phyloP scores from a whole-genome alignment of 345 rosid genomes.

The Geranium brycei region DNA sequence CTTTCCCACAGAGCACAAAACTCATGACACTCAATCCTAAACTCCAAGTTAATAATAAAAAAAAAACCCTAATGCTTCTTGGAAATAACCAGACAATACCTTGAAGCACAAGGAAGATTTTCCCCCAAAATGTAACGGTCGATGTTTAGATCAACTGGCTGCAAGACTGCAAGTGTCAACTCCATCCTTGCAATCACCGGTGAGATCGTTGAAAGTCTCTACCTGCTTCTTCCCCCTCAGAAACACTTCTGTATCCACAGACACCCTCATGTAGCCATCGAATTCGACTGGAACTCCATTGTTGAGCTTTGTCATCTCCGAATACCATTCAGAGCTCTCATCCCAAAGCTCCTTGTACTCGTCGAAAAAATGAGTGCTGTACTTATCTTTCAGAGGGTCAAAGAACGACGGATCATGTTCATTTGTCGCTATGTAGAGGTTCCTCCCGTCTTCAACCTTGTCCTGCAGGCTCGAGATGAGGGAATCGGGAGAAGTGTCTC shows the following conservation, averaged over 20 bases:
- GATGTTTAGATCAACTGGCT: conserved; percentile 25
- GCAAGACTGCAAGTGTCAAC: conserved; percentile 64
- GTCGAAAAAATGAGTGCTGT: conserved; percentile 67
- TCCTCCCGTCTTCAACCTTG: conserved; percentile 73
- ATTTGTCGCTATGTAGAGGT: conserved; percentile 67
- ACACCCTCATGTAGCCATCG: conserved; percentile 85
- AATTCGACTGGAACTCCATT: conserved; percentile 72
- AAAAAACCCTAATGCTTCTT: too few species aligned
- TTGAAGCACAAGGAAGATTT: too few species aligned
- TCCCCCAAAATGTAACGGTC: too few species aligned
- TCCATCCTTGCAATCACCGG: conserved; percentile 84
- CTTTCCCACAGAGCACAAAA: too few species aligned
- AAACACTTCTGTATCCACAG: conserved; percentile 84
- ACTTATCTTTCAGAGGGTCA: conserved; percentile 68
- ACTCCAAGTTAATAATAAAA: too few species aligned
- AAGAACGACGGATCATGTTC: conserved; percentile 59
- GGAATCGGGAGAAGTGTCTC: conserved; percentile 56
- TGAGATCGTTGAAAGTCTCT: conserved; percentile 83
- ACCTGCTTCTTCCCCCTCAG: conserved; percentile 91
- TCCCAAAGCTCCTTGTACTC: conserved; percentile 84
- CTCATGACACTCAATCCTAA: too few species aligned
- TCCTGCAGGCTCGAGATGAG: conserved; percentile 53
- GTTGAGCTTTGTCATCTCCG: conserved; percentile 70
- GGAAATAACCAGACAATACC: too few species aligned
- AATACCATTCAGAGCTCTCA: conserved; percentile 77